Base-by-base conservation (phyloP, 176 grass and related monocot species). In the Carex scoparia region DNA sequence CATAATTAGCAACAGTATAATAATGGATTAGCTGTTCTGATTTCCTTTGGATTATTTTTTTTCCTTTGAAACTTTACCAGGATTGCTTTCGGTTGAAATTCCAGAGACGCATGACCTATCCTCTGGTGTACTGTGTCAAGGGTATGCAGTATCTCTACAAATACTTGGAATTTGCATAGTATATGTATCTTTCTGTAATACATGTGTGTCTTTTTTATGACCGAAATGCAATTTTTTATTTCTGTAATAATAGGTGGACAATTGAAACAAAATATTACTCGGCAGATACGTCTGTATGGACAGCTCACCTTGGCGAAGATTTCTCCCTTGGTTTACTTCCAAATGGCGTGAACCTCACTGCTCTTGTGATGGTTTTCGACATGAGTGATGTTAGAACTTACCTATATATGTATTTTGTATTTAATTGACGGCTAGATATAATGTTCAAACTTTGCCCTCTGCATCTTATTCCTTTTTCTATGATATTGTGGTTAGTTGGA, bases 261-360 rank as follows among this genome's bases (percentile, higher is more conserved):
- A 94, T 99, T 79, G 88, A 95, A 55, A 98, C 89, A 33, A 99
- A 95, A 88, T 99, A 99, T 84, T 99, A 95, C 77, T 88, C 93
- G 33, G 93, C 93, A 40, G 96, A 95, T 87, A 51, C 93, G 61
- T 95, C 96, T 57, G 66, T 99, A 61, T 99, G 91, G 93, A 92
- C 87, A 23, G 85, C 87, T 18, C 89, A 95, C 86, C 93, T 95
- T 2, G 81, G 63, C 64, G 87, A 95, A 87, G 91, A 80, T 60
- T 99, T 99, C 87, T 94, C 93, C 82, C 76, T 99, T 38, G 56
- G 71, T 16, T 88, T 77, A 0, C 72, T 95, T 15, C 93, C 91
- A 67, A 84, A 85, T 87, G 65, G 74, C 51, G 89, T 90, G 70
- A 87, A 82, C 5, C 16, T 99, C 79, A 85, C 85, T 74, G 96